phyloP scores from a whole-genome alignment of 2,329 filamentous ascomycete species.

The Sporothrix humicola region DNA sequence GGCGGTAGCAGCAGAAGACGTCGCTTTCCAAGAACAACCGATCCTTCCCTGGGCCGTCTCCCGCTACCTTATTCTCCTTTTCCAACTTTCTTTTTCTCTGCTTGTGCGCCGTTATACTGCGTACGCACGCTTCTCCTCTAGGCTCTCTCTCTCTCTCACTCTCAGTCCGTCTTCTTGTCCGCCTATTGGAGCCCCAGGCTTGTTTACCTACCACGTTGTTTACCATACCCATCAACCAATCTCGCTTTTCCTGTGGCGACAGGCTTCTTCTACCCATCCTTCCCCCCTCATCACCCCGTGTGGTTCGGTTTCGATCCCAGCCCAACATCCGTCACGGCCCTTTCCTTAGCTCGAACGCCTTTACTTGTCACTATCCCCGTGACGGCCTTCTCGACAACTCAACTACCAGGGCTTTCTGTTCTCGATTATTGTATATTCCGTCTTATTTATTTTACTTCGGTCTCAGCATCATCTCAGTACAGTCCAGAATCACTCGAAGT shows the following conservation, averaged over 20 bases:
- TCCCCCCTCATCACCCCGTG: background rate
- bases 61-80: slow-evolving; percentile 14
- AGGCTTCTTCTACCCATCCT: slow-evolving; percentile 6
- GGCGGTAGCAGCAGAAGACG: background rate
- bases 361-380: background rate
- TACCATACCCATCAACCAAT: slow-evolving; percentile 31
- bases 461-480: background rate
- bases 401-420: too few species aligned
- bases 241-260: slow-evolving; percentile 21
- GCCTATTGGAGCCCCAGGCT: slow-evolving; percentile 30
- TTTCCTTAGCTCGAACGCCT: background rate
- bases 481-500: background rate
- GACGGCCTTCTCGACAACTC: background rate
- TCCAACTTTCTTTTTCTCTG: background rate
- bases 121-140: slow-evolving; percentile 30
- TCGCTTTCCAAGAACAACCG: background rate
- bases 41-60: background rate
- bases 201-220: slow-evolving; percentile 34
- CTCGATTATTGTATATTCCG: background rate
- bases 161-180: background rate
- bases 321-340: slow-evolving; percentile 21
- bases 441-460: background rate
- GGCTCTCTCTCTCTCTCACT: background rate
- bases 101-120: slow-evolving; percentile 38
- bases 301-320: slow-evolving; percentile 21